Conservation (phyloP, 345 rosid genomes). For the Ceriops zippeliana region DNA sequence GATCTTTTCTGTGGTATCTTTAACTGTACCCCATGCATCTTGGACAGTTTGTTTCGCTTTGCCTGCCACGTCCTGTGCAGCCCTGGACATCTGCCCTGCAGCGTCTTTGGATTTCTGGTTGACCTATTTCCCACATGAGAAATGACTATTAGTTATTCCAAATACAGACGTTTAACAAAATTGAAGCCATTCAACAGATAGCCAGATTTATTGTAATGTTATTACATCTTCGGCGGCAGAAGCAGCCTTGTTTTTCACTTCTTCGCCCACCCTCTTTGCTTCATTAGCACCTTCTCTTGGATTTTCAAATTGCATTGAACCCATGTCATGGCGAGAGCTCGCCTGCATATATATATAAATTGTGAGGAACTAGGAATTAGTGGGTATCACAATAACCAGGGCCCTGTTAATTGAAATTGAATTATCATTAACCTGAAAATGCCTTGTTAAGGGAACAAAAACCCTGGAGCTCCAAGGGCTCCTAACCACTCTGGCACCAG, state of each 20-base stretch:
- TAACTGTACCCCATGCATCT: slow-evolving; percentile 40
- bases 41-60: slow-evolving; percentile 37
- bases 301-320: slow-evolving; percentile 4
- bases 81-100: slow-evolving; percentile 11
- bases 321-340: slow-evolving; percentile 4
- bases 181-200: not conserved
- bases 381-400: not conserved
- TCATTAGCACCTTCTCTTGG: slow-evolving; percentile 16
- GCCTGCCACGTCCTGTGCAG: slow-evolving; percentile 16
- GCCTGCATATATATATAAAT: slow-evolving; percentile 4
- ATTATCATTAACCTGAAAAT: slow-evolving; percentile 17
- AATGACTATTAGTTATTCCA: not conserved
- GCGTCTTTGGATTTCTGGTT: slow-evolving; percentile 22
- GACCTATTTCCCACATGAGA: slow-evolving; percentile 15
- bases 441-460: slow-evolving; percentile 17
- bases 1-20: slow-evolving; percentile 32
- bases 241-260: slow-evolving; percentile 20
- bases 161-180: not conserved
- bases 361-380: not conserved
- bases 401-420: not conserved
- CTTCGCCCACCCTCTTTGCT: slow-evolving; percentile 11
- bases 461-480: slow-evolving; percentile 22
- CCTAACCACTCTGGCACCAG: slow-evolving; percentile 1
- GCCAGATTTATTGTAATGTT: not conserved
- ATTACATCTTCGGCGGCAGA: slow-evolving; percentile 23